Base-by-base conservation (phyloP, 306 rosid genomes). In the peach (Prunus persica) region DNA sequence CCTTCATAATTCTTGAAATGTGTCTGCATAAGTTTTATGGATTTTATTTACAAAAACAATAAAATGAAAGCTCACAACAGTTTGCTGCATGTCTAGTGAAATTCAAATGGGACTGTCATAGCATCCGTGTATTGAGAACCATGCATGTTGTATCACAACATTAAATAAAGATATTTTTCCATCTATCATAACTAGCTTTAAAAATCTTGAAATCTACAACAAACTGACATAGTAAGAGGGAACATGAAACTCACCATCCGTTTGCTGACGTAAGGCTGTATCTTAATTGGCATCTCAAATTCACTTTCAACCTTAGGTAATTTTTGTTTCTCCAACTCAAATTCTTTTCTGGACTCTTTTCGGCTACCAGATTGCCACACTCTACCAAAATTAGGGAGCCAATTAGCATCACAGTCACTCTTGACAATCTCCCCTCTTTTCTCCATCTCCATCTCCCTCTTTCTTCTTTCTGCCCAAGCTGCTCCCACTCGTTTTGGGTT, bases 331-430 rank as follows among this genome's bases (percentile, higher is more conserved):
- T 88, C 97, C 81, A 71, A 83, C 86, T 90, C 90, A 72, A 92
- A 92, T 82, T 95, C 96, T 85, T 89, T 92, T 79, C 90, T 87
- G 71, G 96, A 88, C 82, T 92, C 97, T 84, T 88, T 95, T 54
- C 97, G 82, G 86, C 85, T 95, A 80, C 99, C 99, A 63, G 97
- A 90, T 83, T 92, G 99, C 99, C 99, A 95, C 63, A 95, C 97
- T 74, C 98, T 83, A 66, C 99, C 97, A 81, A 92, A 90, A 82
- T 95, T 89, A 76, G 99, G 96, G 85, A 95, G 96, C 97, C 97
- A 95, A 81, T 87, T 88, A 67, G 88, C 84, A 81, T 86, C 91
- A 58, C 73, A 84, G 20, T 84, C 85, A 18, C 69, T 83, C 80
- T 74, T 83, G 77, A 86, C 88, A 80, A 72, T 69, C 84, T 85